Conservation (phyloP, 441 rosid genomes). For the Gossypium schwendimanii region DNA sequence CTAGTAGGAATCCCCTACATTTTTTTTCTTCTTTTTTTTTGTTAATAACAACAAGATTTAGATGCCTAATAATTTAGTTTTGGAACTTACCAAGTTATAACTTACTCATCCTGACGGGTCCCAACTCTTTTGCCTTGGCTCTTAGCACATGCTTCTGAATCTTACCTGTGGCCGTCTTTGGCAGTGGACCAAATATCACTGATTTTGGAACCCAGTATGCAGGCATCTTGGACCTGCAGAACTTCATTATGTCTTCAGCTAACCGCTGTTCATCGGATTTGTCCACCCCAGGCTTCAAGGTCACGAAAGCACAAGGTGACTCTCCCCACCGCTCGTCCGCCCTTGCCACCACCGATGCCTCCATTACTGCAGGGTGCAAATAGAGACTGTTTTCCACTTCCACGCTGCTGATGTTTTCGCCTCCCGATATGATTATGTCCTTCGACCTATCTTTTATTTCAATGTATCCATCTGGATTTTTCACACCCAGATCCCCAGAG, state of each 20-base stretch:
- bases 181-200: constrained; percentile 64
- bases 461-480: constrained; percentile 75
- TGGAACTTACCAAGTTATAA: constrained; percentile 21
- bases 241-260: constrained; percentile 59
- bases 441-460: constrained; percentile 20
- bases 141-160: constrained; percentile 76
- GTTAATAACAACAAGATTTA: too few relatives aligned
- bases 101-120: constrained; percentile 56
- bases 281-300: constrained; percentile 48
- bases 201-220: constrained; percentile 84
- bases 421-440: constrained; percentile 30
- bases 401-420: constrained; percentile 84
- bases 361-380: constrained; percentile 65
- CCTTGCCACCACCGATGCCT: constrained; percentile 82
- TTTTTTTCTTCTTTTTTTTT: too few relatives aligned
- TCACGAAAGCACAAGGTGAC: constrained; percentile 57
- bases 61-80: not conserved
- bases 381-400: constrained; percentile 67
- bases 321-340: constrained; percentile 41
- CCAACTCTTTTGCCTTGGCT: constrained; percentile 71
- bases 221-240: constrained; percentile 59
- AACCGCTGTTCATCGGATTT: constrained; percentile 27
- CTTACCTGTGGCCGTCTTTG: constrained; percentile 89
- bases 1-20: too few relatives aligned
- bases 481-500: constrained; percentile 79